These are phyloP conservation scores for Annulohypoxylon maeteangense DNA, from an alignment of 495 filamentous ascomycete genomes.

Conservation along the genomic window DNA sequence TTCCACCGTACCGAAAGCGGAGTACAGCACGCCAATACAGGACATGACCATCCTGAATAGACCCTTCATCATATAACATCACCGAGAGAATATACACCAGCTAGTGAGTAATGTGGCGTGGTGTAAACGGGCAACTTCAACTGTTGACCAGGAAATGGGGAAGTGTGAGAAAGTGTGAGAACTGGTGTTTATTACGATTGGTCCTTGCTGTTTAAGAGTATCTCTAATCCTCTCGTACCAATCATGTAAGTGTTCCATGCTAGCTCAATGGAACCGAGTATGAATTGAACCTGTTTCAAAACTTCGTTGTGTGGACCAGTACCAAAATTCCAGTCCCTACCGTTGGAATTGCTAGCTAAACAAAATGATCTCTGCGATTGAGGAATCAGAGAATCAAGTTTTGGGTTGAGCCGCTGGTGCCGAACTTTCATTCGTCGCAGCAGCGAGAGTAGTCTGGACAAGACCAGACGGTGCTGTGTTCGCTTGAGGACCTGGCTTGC, in stretches of 20 bases:
- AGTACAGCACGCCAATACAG: background rate
- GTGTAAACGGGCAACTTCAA: background rate
- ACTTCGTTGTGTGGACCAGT: background rate
- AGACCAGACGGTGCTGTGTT: constrained; percentile 37
- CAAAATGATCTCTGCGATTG: background rate
- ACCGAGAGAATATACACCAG: background rate
- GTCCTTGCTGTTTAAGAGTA: constrained; percentile 4
- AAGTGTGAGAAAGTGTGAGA: background rate
- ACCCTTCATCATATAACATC: constrained; percentile 1
- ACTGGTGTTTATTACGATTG: constrained; percentile 24
- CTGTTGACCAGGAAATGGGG: background rate
- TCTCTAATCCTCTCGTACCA: background rate
- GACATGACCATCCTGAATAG: background rate
- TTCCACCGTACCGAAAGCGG: constrained; percentile 3
- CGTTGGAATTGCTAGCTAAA: constrained; percentile 5
- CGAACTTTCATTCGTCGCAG: constrained; percentile 35
- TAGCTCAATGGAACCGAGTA: background rate
- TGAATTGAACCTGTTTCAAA: constrained; percentile 15
- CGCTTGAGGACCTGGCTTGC: constrained; percentile 39
- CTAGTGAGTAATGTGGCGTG: background rate
- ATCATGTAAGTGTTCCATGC: background rate
- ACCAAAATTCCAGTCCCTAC: background rate
- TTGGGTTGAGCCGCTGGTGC: constrained; percentile 31
- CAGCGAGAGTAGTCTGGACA: constrained; percentile 44
- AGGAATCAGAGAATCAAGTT: constrained; percentile 11